Evolutionary conservation across 2,329 filamentous ascomycete species (phyloP).

Genomic region (Aspergillus sp.): DNA sequence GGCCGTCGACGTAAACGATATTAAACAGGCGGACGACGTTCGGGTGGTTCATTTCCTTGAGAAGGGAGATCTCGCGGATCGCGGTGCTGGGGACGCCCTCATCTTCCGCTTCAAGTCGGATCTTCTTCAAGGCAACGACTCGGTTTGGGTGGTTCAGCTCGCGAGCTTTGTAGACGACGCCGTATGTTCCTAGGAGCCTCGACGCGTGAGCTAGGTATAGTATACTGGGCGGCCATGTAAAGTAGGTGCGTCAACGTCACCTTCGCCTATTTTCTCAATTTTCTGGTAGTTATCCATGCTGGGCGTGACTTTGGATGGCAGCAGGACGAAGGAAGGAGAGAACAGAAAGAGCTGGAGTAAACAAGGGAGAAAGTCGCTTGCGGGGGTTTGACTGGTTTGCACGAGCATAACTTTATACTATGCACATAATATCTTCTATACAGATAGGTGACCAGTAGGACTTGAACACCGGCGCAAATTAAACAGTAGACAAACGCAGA

Average conservation of each 20-base stretch:
- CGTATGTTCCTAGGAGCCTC: conserved; percentile 71
- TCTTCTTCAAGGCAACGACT: conserved; percentile 93
- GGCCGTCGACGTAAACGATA: conserved; percentile 90
- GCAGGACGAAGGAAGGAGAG: neutral
- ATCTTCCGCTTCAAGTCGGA: conserved; percentile 90
- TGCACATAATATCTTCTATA: neutral
- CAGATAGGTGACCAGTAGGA: too few species aligned
- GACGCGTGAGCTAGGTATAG: neutral
- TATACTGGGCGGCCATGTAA: neutral
- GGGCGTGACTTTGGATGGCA: neutral
- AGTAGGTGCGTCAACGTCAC: conserved; percentile 50
- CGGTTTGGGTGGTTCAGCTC: conserved; percentile 78
- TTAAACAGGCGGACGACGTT: conserved; percentile 87
- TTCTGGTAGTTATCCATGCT: conserved; percentile 94
- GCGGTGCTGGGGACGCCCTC: conserved; percentile 93
- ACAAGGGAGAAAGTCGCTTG: neutral
- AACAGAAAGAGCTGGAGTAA: neutral
- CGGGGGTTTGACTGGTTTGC: neutral
- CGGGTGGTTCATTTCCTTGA: conserved; percentile 91
- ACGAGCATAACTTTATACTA: neutral
- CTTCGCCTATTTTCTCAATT: conserved; percentile 94
- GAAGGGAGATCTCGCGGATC: conserved; percentile 88
- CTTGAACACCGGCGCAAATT: too few species aligned
- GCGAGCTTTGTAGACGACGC: conserved; percentile 91
- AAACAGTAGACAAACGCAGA: too few species aligned